Percentiles rank a stretch among this genome's conserved stretches.
These are phyloP conservation scores for Shiraia sp. DNA, from an alignment of 2,329 filamentous ascomycete genomes.

Conservation along the genomic window DNA sequence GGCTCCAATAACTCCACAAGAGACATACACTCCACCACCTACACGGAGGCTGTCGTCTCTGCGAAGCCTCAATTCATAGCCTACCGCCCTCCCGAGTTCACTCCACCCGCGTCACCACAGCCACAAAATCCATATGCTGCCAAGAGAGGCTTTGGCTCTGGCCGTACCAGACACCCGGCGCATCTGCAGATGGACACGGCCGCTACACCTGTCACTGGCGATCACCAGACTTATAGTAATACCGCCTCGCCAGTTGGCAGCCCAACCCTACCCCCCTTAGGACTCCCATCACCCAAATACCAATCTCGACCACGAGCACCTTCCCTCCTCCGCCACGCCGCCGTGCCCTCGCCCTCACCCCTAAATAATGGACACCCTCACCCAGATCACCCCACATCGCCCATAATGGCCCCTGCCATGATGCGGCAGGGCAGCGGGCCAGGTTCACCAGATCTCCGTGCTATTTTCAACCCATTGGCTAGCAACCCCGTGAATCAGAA, in stretches of 20 bases:
- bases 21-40: slow-evolving; percentile 8
- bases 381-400: slow-evolving; percentile 27
- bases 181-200: slow-evolving; percentile 36
- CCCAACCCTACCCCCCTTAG: slow-evolving; percentile 30
- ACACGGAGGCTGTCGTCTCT: slow-evolving; percentile 13
- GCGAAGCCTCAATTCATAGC: slow-evolving; percentile 24
- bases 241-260: slow-evolving; percentile 28
- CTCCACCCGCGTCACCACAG: slow-evolving; percentile 39
- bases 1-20: slow-evolving; percentile 16
- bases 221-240: slow-evolving; percentile 30
- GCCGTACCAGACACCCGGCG: slow-evolving; percentile 27
- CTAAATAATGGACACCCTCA: slow-evolving; percentile 26
- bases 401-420: slow-evolving; percentile 28
- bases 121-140: slow-evolving; percentile 20
- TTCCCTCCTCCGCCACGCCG: slow-evolving; percentile 44
- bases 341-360: slow-evolving; percentile 34
- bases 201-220: slow-evolving; percentile 28
- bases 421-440: slow-evolving; percentile 30
- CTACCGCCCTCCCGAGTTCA: slow-evolving; percentile 37
- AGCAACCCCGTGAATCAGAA: slow-evolving; percentile 38
- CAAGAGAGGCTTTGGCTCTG: slow-evolving; percentile 27
- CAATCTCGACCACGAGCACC: slow-evolving; percentile 47
- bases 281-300: slow-evolving; percentile 48
- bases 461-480: slow-evolving; percentile 39
- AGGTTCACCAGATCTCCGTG: slow-evolving; percentile 35